Conservation (phyloP, 108 stramenopile genomes). For the Discostella pseudostelligera region DNA sequence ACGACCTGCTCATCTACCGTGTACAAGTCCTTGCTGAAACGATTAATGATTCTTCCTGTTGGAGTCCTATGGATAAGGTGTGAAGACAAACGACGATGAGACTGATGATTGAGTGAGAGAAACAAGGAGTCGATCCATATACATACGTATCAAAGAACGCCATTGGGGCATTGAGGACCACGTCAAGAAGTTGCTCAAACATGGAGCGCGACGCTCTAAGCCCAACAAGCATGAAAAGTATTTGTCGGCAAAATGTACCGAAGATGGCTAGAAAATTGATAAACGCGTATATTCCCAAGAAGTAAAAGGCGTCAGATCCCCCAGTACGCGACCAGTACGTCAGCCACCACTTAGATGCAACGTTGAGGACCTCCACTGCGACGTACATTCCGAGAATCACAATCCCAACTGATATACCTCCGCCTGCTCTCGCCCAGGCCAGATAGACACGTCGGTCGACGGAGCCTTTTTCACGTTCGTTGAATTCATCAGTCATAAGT, state of each 20-base stretch:
- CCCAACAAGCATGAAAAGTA: slow-evolving; percentile 53
- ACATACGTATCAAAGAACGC: slow-evolving; percentile 75
- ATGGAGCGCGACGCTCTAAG: slow-evolving; percentile 57
- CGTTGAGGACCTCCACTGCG: slow-evolving; percentile 45
- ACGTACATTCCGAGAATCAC: slow-evolving; percentile 56
- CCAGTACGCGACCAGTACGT: slow-evolving; percentile 57
- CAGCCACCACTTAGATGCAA: slow-evolving; percentile 77
- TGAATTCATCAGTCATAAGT: slow-evolving; percentile 48
- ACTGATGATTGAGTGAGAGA: not conserved
- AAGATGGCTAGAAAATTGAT: slow-evolving; percentile 63
- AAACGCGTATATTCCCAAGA: slow-evolving; percentile 54
- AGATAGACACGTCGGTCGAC: slow-evolving; percentile 68
- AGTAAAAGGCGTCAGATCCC: slow-evolving; percentile 21
- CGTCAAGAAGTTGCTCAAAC: slow-evolving; percentile 54
- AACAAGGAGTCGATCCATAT: not conserved
- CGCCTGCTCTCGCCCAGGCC: slow-evolving; percentile 77
- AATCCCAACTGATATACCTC: slow-evolving; percentile 60
- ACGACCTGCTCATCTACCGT: slow-evolving; percentile 91
- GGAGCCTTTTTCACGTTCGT: slow-evolving; percentile 51
- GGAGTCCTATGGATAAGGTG: slow-evolving; percentile 33
- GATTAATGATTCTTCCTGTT: slow-evolving; percentile 67
- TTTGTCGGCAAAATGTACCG: slow-evolving; percentile 45
- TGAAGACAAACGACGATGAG: slow-evolving; percentile 3
- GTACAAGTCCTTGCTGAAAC: slow-evolving; percentile 91
- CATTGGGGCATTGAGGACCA: slow-evolving; percentile 84